Conservation (phyloP, 192 early-diverging fungal species). For the Lobosporangium transversale region DNA sequence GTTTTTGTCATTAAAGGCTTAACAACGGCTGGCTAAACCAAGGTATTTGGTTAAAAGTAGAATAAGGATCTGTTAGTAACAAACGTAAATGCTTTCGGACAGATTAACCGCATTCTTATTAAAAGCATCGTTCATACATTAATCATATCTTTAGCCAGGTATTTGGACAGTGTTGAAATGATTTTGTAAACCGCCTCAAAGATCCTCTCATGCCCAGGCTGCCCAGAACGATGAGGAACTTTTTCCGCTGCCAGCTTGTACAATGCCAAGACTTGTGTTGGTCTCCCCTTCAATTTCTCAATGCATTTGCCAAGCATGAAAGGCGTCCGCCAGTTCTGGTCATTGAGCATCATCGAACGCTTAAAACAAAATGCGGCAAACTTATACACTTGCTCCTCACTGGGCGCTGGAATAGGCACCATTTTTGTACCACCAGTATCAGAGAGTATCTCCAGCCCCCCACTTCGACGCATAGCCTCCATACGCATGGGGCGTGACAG, state of each 20-base stretch:
- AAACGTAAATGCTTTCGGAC: too few species aligned
- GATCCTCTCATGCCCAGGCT: conserved; percentile 65
- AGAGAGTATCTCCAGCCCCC: conserved; percentile 11
- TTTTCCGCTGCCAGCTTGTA: conserved; percentile 50
- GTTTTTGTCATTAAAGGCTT: conserved; percentile 21
- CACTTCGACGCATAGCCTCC: conserved; percentile 53
- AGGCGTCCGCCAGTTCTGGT: conserved; percentile 41
- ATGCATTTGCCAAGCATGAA: conserved; percentile 65
- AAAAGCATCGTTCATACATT: conserved; percentile 56
- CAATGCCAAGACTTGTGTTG: conserved; percentile 54
- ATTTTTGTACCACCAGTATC: conserved; percentile 17
- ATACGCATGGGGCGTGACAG: conserved; percentile 61
- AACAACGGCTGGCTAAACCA: conserved; percentile 19
- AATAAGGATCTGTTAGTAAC: too few species aligned
- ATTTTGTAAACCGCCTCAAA: conserved; percentile 70
- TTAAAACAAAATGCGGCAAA: conserved; percentile 55
- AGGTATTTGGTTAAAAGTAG: too few species aligned
- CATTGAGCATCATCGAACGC: conserved; percentile 39
- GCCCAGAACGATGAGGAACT: conserved; percentile 44
- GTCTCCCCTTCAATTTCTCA: conserved; percentile 54
- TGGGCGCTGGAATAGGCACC: conserved; percentile 40
- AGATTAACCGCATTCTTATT: too few species aligned
- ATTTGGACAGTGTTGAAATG: conserved; percentile 66
- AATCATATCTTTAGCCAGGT: conserved; percentile 57
- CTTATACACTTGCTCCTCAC: conserved; percentile 48